phyloP scores from a whole-genome alignment of 2,329 filamentous ascomycete genomes.

The Cladobotryum protrusum region DNA sequence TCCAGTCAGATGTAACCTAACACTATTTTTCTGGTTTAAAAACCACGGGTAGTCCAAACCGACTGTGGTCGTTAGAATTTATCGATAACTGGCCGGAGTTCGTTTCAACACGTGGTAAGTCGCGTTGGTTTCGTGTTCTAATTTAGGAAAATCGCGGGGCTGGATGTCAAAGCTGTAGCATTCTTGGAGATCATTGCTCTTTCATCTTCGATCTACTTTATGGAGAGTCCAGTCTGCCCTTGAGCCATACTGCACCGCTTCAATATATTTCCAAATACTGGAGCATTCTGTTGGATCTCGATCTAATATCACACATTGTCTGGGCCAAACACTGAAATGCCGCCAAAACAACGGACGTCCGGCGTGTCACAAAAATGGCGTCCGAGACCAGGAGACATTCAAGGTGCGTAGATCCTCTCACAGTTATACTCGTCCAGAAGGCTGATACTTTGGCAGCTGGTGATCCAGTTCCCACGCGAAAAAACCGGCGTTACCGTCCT shows the following conservation, averaged over 20 bases:
- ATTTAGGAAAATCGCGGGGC: no score
- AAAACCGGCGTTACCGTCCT: slow-evolving; percentile 61
- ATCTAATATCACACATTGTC: background rate
- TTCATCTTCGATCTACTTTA: background rate
- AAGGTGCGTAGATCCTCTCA: slow-evolving; percentile 26
- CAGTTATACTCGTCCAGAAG: no score
- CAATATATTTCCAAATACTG: background rate
- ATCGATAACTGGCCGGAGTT: no score
- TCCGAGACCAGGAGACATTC: slow-evolving; percentile 33
- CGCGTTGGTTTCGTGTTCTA: no score
- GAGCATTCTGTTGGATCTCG: background rate
- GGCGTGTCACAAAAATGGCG: slow-evolving; percentile 14
- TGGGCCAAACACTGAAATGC: slow-evolving; percentile 1
- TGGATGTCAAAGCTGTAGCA: no score
- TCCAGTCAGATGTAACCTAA: no score
- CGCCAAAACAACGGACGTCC: slow-evolving; percentile 7
- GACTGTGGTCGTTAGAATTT: no score
- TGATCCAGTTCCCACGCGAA: slow-evolving; percentile 60
- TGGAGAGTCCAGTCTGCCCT: background rate
- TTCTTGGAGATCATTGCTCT: no score
- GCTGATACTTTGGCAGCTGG: slow-evolving; percentile 49
- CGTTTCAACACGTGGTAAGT: no score
- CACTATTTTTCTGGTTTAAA: no score
- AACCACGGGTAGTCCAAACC: no score
- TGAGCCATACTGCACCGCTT: background rate